Evolutionary conservation across 441 rosid species (phyloP).

Genomic region (Gossypium lobatum): DNA sequence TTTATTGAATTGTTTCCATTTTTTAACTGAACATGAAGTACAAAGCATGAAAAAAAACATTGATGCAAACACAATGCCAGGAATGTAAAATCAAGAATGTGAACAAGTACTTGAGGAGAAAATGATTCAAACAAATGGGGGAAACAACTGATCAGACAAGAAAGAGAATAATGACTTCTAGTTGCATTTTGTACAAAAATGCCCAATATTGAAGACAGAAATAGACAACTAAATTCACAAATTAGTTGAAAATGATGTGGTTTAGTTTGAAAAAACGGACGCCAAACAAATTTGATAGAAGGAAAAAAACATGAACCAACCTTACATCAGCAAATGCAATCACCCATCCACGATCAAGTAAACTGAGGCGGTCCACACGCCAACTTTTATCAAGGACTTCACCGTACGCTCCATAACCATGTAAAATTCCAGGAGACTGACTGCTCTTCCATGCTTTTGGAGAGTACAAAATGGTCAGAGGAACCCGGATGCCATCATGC

Average conservation of each 20-base stretch:
- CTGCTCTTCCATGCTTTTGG: constrained; percentile 51
- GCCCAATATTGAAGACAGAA: not conserved
- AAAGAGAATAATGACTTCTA: not conserved
- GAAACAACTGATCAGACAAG: not conserved
- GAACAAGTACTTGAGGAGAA: not conserved
- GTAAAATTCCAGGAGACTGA: constrained; percentile 66
- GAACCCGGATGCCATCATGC: constrained; percentile 66
- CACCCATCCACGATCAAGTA: constrained; percentile 95
- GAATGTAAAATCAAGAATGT: not conserved
- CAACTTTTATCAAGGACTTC: constrained; percentile 80
- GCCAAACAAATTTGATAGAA: not conserved
- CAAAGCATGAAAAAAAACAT: not conserved
- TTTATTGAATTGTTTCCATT: not conserved
- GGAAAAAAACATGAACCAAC: constrained; percentile 30
- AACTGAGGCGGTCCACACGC: constrained; percentile 66
- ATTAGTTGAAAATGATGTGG: not conserved
- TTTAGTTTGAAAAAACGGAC: not conserved
- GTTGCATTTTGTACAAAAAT: not conserved
- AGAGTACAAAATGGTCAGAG: constrained; percentile 76
- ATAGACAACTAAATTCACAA: not conserved
- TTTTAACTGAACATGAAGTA: not conserved
- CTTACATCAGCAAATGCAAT: constrained; percentile 94
- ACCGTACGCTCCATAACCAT: constrained; percentile 90
- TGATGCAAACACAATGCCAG: not conserved
- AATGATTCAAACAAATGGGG: not conserved